Base-by-base conservation (phyloP, 495 filamentous ascomycete species). In the Barbatosphaeria neglecta region DNA sequence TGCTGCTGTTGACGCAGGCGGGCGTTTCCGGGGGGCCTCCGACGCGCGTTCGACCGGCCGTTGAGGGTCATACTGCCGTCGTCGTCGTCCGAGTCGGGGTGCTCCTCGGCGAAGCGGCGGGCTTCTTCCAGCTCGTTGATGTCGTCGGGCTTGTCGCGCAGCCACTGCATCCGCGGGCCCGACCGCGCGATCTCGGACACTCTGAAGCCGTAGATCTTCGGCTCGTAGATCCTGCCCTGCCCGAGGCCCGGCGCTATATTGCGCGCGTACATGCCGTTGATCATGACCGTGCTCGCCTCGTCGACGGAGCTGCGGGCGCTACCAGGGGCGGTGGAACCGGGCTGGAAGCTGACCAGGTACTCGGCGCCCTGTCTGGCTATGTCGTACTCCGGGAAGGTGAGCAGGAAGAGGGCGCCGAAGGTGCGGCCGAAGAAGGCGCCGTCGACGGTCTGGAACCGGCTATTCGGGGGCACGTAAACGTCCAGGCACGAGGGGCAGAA, bases 341-440 rank as follows among this genome's bases (percentile, higher is more conserved):
- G 44, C 27, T 58, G 45, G n/a, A 62, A 56, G 15, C 56, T 56
- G 8, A 58, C 52, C 19, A 72, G 54, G 13, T 59, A 56, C 27
- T 77, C 74, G 20, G 63, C 62, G 35, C 64, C 70, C 22, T 68
- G 67, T 52, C 71, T 75, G 43, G 69, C 73, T 39, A 97, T 77
- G 49, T 95, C 87, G 57, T 95, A 78, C 54, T 98, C 93, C 24
- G 93, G 90, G 64, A 96, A 98, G 22, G 88, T 98, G 72, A 98
- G 90, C 63, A 98, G 87, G 73, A 98, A 98, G 38, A 98, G 80
- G 3, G 76, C 75, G 41, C 74, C 87, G 60, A 98, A 98, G 0
- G 92, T 98, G 31, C 92, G 90, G 27, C 92, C 92, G 60, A 98
- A 98, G 70, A 96, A 98, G 15, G 92, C 90, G 19, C 92, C 92